Base-by-base conservation (phyloP, 2,329 filamentous ascomycete species). In the Dendrostoma leiphaemia region DNA sequence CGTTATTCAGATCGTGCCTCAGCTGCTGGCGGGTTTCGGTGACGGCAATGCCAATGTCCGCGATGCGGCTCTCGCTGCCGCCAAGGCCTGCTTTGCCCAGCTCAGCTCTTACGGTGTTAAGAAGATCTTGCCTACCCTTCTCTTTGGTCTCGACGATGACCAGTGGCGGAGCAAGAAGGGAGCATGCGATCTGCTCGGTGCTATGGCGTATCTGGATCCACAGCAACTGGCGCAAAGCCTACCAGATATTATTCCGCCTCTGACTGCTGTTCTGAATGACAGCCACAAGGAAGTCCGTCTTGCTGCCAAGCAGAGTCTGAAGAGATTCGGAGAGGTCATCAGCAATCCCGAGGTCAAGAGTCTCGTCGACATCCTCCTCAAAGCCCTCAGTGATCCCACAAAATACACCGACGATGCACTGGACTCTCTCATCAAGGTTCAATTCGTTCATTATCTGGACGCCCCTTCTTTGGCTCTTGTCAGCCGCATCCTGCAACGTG, bases 121-220 rank as follows among this genome's bases (percentile, higher is more conserved):
- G 74, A 83, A 94, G 66, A 92, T 99, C 60, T 77, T 99, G 60
- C 94, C 94, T 3, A 96, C 90, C 12, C 81, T 99, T 7, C 81
- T 99, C 2, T 86, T 94, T 60, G 94, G 95, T 54, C 83, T 99
- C 9, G 92, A 97, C 60, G 94, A 99, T 60, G 85, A 90, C 50
- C 93, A 97, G 70, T 99, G 94, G 94, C 88, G 94, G 65, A 97
- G 91, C 74, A 97, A 99, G 74, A 96, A 96, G 75, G 94, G 95
- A 63, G 94, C 94, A 51, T 99, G 94, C 67, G 94, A 99, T 68
- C 86, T 96, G 24, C 81, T 99, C 13, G 94, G 94, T 69, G 94
- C 94, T 59, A 99, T 99, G 94, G 95, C 94, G 5, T 99, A 99
- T 68, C 83, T 99, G 29, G 94, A 97, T 68, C 93, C 95, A 7